A percentile compares a stretch with the other conserved stretches of the same genome.
These are phyloP conservation scores for Russula abietina DNA, from an alignment of 768 basidiomycete species.

Conservation along the genomic window DNA sequence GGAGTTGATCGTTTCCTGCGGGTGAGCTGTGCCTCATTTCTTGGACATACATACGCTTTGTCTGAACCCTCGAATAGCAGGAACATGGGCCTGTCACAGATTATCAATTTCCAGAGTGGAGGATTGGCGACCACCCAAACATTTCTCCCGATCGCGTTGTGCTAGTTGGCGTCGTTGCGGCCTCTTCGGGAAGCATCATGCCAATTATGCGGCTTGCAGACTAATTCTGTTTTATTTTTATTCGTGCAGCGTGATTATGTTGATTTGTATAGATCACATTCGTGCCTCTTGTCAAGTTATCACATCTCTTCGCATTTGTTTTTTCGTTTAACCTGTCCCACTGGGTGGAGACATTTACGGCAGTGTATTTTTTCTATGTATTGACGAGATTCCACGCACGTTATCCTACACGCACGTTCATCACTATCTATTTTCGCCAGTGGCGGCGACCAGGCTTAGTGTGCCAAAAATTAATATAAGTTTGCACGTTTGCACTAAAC, in stretches of 20 bases:
- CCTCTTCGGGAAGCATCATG: conserved; percentile 18
- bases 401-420: not conserved
- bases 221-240: not conserved
- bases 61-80: conserved; percentile 2
- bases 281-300: not conserved
- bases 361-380: not conserved
- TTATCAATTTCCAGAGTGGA: conserved; percentile 3
- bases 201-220: conserved; percentile 14
- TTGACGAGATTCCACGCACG: not conserved
- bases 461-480: not conserved
- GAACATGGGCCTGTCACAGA: conserved; percentile 7
- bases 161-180: conserved; percentile 19
- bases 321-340: not conserved
- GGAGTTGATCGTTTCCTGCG: conserved; percentile 18
- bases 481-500: not conserved
- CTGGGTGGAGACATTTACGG: not conserved
- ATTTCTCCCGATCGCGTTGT: conserved; percentile 12
- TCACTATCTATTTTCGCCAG: not conserved
- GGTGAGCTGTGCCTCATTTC: not conserved
- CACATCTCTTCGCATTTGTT: not conserved
- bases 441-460: not conserved
- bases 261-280: not conserved
- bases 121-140: conserved; percentile 8
- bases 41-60: not conserved
- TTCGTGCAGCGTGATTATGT: not conserved